Evolutionary conservation across 75 land plant species (phyloP).

Genomic region (Pseudotsuga menziesii): DNA sequence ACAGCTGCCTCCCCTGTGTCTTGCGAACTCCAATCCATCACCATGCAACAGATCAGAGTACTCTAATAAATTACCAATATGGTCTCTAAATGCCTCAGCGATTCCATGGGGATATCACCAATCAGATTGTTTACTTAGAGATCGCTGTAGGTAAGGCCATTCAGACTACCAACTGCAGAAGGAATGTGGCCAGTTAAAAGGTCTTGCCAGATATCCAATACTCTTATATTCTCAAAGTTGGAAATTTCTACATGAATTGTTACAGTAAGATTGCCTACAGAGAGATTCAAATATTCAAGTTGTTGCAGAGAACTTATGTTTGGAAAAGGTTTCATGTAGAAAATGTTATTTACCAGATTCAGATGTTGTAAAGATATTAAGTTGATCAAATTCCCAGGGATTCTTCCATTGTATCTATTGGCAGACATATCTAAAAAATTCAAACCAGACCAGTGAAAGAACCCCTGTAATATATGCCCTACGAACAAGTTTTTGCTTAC

Average conservation of each 20-base stretch:
- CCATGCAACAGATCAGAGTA: too few species aligned
- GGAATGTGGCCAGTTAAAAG: slow-evolving; percentile 52
- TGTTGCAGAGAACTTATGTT: slow-evolving; percentile 10
- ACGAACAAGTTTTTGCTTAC: slow-evolving; percentile 14
- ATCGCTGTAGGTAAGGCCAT: slow-evolving; percentile 37
- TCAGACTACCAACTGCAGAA: slow-evolving; percentile 16
- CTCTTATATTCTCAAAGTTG: slow-evolving; percentile 20
- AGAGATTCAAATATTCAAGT: slow-evolving; percentile 68
- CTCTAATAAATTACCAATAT: too few species aligned
- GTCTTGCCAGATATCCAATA: slow-evolving; percentile 55
- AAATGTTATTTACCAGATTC: slow-evolving; percentile 48
- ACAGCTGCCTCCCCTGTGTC: too few species aligned
- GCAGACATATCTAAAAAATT: slow-evolving; percentile 48
- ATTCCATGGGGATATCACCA: slow-evolving; percentile 44
- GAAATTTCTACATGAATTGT: slow-evolving; percentile 39
- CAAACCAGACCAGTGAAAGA: slow-evolving; percentile 32
- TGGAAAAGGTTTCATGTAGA: slow-evolving; percentile 49
- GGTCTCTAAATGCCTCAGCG: slow-evolving; percentile 14
- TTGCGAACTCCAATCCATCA: too few species aligned
- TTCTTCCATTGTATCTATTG: slow-evolving; percentile 44
- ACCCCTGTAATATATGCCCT: slow-evolving; percentile 14
- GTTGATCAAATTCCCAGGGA: slow-evolving; percentile 18
- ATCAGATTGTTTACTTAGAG: slow-evolving; percentile 61
- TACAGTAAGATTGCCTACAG: slow-evolving; percentile 37
- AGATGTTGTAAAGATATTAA: slow-evolving; percentile 43